Percentiles rank a stretch among this genome's conserved stretches.
These are phyloP conservation scores for Penicillium verhagenii DNA, from an alignment of 495 filamentous ascomycete species.

Conservation along the genomic window DNA sequence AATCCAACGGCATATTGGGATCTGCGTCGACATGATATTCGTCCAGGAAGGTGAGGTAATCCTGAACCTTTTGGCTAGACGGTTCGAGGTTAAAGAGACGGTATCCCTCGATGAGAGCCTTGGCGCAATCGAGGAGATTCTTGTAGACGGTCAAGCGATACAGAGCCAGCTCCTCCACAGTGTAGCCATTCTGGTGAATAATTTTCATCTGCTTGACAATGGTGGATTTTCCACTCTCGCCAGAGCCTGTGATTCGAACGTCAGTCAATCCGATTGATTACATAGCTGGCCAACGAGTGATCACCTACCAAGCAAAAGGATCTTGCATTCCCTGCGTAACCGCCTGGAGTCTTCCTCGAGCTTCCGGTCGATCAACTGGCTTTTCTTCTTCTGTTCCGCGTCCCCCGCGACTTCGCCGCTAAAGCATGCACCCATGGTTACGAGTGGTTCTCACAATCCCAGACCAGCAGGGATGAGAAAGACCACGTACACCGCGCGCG, in stretches of 20 bases:
- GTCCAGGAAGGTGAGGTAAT: conserved; percentile 74
- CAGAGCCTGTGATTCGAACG: conserved; percentile 64
- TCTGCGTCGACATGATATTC: conserved; percentile 89
- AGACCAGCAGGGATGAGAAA: conserved; percentile 22
- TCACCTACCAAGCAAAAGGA: conserved; percentile 81
- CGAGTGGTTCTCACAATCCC: conserved; percentile 14
- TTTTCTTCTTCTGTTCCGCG: conserved; percentile 88
- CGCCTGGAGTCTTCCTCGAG: conserved; percentile 90
- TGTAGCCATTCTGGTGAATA: conserved; percentile 96
- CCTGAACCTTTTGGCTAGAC: conserved; percentile 64
- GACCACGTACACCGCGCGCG: conserved; percentile 27
- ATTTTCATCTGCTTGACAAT: conserved; percentile 99
- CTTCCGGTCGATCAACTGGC: conserved; percentile 87
- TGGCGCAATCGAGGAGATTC: conserved; percentile 94
- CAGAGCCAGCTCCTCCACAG: conserved; percentile 81
- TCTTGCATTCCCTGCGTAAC: conserved; percentile 97
- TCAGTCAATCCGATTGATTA: conserved; percentile 10
- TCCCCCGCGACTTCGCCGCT: conserved; percentile 74
- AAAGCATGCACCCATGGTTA: conserved; percentile 83
- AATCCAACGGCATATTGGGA: conserved; percentile 75
- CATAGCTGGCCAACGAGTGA: background rate
- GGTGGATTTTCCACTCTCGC: conserved; percentile 97
- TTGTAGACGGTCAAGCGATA: conserved; percentile 97
- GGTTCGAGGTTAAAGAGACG: conserved; percentile 82
- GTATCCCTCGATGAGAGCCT: conserved; percentile 84